Percentiles rank a stretch among this genome's conserved stretches.
phyloP scores from a whole-genome alignment of 2,329 filamentous ascomycete genomes.

The Grosmannia serpens region DNA sequence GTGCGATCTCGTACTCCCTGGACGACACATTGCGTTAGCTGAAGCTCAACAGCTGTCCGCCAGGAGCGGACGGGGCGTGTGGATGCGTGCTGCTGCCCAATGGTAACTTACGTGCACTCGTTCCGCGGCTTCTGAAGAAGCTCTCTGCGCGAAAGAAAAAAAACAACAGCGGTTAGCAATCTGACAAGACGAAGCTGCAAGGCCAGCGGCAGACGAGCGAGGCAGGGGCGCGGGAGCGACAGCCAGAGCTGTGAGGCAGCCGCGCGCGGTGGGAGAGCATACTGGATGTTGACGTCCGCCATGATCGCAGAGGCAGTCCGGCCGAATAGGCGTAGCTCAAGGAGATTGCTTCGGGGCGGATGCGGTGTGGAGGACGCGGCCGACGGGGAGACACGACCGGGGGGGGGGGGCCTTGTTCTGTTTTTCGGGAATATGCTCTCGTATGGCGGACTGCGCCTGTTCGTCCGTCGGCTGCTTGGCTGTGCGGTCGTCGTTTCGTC shows the following conservation, averaged over 20 bases:
- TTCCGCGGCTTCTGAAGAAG: conserved; percentile 14
- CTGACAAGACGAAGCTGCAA: background rate
- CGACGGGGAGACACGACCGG: too few relatives aligned
- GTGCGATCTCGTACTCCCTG: conserved; percentile 83
- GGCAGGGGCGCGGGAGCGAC: background rate
- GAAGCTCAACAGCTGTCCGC: background rate
- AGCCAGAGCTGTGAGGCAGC: background rate
- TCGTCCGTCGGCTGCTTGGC: too few relatives aligned
- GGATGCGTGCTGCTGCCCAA: too few relatives aligned
- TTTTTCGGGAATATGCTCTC: too few relatives aligned
- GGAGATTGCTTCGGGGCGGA: too few relatives aligned
- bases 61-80: background rate
- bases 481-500: too few relatives aligned
- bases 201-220: background rate
- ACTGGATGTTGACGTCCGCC: conserved; percentile 14
- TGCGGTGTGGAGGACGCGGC: too few relatives aligned
- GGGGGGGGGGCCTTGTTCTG: too few relatives aligned
- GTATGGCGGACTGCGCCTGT: too few relatives aligned
- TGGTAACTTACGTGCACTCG: conserved; percentile 11
- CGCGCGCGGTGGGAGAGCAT: background rate
- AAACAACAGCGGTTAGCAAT: background rate
- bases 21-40: background rate
- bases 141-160: conserved; percentile 5
- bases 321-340: background rate
- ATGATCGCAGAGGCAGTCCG: background rate